These are phyloP conservation scores for Neoboletus brunneissimus DNA, from an alignment of 768 basidiomycete genomes.

Conservation along the genomic window DNA sequence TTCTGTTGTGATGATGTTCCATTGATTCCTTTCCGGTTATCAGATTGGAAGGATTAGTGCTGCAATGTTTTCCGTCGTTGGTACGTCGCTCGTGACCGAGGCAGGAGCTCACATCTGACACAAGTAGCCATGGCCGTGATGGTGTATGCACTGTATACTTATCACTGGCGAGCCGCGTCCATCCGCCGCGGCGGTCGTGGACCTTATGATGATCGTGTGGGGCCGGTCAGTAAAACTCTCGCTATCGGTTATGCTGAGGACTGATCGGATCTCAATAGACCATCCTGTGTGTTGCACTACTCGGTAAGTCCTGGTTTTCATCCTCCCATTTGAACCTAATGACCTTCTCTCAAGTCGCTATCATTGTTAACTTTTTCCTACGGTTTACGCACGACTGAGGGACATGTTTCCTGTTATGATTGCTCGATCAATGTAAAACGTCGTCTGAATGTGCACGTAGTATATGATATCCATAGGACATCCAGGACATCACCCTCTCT, in stretches of 20 bases:
- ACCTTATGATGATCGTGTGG: conserved; percentile 94
- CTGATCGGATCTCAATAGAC: conserved; percentile 48
- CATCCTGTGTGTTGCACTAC: conserved; percentile 75
- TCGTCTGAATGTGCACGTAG: conserved; percentile 6
- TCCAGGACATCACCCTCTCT: conserved; percentile 39
- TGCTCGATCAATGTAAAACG: conserved; percentile 15
- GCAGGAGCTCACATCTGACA: conserved; percentile 9
- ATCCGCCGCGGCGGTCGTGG: conserved; percentile 90
- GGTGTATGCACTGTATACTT: conserved; percentile 92
- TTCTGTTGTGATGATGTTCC: not conserved
- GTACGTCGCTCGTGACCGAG: conserved; percentile 42
- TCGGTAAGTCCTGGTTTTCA: conserved; percentile 46
- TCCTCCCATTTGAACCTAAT: not conserved
- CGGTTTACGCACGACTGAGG: conserved; percentile 54
- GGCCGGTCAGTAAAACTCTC: conserved; percentile 66
- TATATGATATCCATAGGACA: conserved; percentile 1
- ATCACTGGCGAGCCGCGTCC: conserved; percentile 93
- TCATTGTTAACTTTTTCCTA: conserved; percentile 81
- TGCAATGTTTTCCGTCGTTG: conserved; percentile 93
- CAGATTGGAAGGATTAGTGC: conserved; percentile 95
- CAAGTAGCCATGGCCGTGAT: conserved; percentile 89
- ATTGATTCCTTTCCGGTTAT: not conserved
- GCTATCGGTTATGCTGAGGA: conserved; percentile 5
- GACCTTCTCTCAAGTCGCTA: conserved; percentile 54
- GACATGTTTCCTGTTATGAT: not conserved